phyloP scores from a whole-genome alignment of 2,329 filamentous ascomycete genomes.

The Scytalidium lignicola region DNA sequence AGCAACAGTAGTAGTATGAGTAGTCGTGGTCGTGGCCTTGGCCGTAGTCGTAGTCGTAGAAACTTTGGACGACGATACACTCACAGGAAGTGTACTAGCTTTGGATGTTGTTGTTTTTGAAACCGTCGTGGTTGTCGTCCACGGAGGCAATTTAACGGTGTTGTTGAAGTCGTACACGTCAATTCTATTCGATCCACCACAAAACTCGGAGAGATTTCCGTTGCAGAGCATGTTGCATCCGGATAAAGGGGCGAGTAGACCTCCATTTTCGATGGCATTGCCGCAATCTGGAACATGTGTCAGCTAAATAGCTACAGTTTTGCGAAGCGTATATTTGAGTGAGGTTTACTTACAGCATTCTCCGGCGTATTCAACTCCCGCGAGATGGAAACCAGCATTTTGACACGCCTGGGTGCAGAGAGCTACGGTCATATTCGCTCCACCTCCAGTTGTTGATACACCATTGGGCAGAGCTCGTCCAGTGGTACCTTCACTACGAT shows the following conservation, averaged over 20 bases:
- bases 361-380: constrained; percentile 40
- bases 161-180: constrained; percentile 14
- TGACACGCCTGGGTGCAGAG: constrained; percentile 16
- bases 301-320: neutral
- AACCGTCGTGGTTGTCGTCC: constrained; percentile 3
- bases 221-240: constrained; percentile 24
- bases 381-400: constrained; percentile 29
- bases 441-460: constrained; percentile 10
- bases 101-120: neutral
- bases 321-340: neutral
- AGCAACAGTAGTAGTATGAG: too few species aligned
- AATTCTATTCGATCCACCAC: constrained; percentile 18
- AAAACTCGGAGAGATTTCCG: constrained; percentile 21
- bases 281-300: constrained; percentile 9
- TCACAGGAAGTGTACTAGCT: neutral
- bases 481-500: constrained; percentile 13
- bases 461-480: constrained; percentile 13
- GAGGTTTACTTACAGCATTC: constrained; percentile 34
- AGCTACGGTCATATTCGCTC: constrained; percentile 14
- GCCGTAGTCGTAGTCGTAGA: neutral
- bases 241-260: constrained; percentile 11
- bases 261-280: constrained; percentile 11
- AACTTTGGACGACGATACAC: neutral
- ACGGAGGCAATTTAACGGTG: constrained; percentile 6
- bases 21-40: neutral